Evolutionary conservation across 2,329 filamentous ascomycete genomes (phyloP).

Genomic region (Cercospora sp.): DNA sequence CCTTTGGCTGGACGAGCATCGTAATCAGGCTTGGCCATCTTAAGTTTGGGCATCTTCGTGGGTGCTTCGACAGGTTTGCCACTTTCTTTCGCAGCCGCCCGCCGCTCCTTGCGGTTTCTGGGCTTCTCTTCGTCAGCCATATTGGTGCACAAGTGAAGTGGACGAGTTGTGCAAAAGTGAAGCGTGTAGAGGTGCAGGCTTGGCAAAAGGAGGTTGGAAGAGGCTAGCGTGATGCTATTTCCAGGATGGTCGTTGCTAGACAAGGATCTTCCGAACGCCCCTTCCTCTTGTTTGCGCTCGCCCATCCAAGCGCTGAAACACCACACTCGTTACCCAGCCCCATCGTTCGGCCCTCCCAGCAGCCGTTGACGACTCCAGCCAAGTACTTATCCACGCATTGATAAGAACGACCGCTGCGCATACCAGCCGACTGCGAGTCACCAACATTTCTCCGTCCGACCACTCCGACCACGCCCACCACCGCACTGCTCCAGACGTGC

Average conservation of each 20-base stretch:
- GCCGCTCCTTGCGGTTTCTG: slow-evolving; percentile 50
- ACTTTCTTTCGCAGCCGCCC: slow-evolving; percentile 41
- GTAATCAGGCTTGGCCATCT: slow-evolving; percentile 66
- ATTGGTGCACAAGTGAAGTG: neutral
- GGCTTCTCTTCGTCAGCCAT: slow-evolving; percentile 30
- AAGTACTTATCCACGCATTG: slow-evolving; percentile 6
- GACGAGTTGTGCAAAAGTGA: slow-evolving; percentile 4
- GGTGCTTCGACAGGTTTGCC: slow-evolving; percentile 40
- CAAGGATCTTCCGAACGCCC: slow-evolving; percentile 6
- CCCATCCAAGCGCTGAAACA: slow-evolving; percentile 6
- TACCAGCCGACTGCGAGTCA: slow-evolving; percentile 14
- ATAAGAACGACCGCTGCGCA: slow-evolving; percentile 3
- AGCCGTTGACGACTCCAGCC: slow-evolving; percentile 12
- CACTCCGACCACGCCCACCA: slow-evolving; percentile 9
- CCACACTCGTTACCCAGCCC: slow-evolving; percentile 14
- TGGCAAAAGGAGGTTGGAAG: neutral
- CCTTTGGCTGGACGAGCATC: slow-evolving; percentile 59
- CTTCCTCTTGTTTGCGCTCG: slow-evolving; percentile 10
- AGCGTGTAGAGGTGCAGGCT: neutral
- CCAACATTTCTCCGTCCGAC: slow-evolving; percentile 9
- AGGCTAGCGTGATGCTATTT: slow-evolving; percentile 8
- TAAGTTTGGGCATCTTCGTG: slow-evolving; percentile 56
- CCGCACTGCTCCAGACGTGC: slow-evolving; percentile 2
- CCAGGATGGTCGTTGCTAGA: slow-evolving; percentile 3
- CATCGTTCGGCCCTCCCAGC: slow-evolving; percentile 10